Conservation (phyloP, 768 basidiomycete genomes). For the Leccinum ochraceum region DNA sequence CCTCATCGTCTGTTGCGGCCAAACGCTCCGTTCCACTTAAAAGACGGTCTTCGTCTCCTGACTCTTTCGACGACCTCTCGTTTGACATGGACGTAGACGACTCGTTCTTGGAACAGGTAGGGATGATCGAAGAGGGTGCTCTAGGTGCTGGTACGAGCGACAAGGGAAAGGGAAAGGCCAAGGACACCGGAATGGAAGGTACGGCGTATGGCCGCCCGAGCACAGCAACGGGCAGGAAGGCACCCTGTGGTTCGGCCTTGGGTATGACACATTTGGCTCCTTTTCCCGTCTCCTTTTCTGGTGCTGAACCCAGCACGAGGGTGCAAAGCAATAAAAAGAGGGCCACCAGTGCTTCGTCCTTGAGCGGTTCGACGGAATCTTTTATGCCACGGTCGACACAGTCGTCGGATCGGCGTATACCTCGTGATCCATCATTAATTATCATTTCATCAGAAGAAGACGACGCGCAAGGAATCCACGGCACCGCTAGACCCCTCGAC, state of each 20-base stretch:
- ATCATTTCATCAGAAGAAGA: slow-evolving; percentile 24
- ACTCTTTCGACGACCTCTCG: slow-evolving; percentile 37
- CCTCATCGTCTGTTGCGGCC: background rate
- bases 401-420: slow-evolving; percentile 13
- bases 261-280: slow-evolving; percentile 18
- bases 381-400: slow-evolving; percentile 19
- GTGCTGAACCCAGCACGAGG: slow-evolving; percentile 19
- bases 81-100: slow-evolving; percentile 40
- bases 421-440: slow-evolving; percentile 27
- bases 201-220: slow-evolving; percentile 1
- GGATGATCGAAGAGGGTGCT: slow-evolving; percentile 27
- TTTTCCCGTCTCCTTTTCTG: slow-evolving; percentile 9
- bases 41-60: slow-evolving; percentile 22
- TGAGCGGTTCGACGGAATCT: slow-evolving; percentile 15
- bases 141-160: slow-evolving; percentile 10
- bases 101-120: slow-evolving; percentile 41
- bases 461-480: slow-evolving; percentile 2
- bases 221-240: slow-evolving; percentile 6
- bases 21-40: slow-evolving; percentile 3
- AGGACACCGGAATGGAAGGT: slow-evolving; percentile 2
- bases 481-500: background rate
- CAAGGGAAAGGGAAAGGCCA: slow-evolving; percentile 27
- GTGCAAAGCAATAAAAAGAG: slow-evolving; percentile 9
- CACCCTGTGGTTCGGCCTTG: slow-evolving; percentile 9
- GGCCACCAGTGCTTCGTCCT: slow-evolving; percentile 14